Conservation (phyloP, 441 rosid genomes). For the Adansonia madagascariensis region DNA sequence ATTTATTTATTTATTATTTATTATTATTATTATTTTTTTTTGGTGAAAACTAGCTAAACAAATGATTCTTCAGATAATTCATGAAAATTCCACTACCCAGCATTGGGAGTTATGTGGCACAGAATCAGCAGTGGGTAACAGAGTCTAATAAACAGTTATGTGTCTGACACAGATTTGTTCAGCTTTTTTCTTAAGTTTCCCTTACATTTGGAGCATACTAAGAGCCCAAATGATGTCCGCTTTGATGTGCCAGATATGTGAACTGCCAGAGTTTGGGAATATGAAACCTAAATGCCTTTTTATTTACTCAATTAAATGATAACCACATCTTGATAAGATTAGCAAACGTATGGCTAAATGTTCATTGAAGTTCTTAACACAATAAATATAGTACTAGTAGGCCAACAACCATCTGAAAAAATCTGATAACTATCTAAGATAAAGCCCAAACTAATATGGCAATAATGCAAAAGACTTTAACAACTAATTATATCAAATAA, state of each 20-base stretch:
- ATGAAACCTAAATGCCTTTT: neutral
- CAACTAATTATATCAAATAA: neutral
- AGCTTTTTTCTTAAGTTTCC: neutral
- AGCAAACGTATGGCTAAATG: neutral
- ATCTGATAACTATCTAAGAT: constrained; percentile 5
- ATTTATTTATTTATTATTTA: neutral
- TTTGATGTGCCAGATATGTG: neutral
- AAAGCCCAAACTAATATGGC: constrained; percentile 2
- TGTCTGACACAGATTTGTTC: neutral
- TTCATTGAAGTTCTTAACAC: neutral
- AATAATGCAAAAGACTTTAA: neutral
- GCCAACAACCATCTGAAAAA: neutral
- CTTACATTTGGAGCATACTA: neutral
- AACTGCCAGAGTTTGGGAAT: neutral
- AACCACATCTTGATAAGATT: constrained; percentile 3
- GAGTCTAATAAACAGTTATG: neutral
- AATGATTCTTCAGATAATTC: constrained; percentile 7
- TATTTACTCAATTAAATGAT: constrained; percentile 3
- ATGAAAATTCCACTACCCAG: constrained; percentile 6
- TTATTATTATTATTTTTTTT: neutral
- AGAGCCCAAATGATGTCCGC: neutral
- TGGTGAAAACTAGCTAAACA: constrained; percentile 13
- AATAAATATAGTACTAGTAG: neutral
- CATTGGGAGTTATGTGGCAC: neutral
- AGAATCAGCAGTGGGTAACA: neutral